phyloP scores from a whole-genome alignment of 306 rosid genomes.

The Phaseolus lunatus region DNA sequence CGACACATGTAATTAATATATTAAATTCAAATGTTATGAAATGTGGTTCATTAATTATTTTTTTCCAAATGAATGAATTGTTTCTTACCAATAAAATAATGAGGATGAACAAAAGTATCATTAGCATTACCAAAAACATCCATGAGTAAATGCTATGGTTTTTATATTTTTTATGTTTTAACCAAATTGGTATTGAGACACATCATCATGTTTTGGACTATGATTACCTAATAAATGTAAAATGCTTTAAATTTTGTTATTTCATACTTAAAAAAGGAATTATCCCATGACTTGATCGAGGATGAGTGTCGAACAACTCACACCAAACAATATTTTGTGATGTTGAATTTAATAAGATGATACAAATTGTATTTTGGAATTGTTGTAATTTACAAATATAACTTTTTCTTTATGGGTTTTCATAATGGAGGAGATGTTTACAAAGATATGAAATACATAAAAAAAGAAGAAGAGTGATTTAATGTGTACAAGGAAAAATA shows the following conservation, averaged over 20 bases:
- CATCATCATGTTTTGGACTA: neutral
- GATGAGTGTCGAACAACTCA: no score
- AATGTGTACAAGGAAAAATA: no score
- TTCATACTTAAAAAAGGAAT: no score
- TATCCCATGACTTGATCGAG: no score
- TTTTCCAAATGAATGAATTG: conserved; percentile 1
- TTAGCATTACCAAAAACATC: conserved; percentile 25
- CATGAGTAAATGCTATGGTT: neutral
- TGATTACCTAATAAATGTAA: no score
- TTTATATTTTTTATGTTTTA: no score
- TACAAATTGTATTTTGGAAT: neutral
- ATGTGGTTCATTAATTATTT: neutral
- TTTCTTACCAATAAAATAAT: neutral
- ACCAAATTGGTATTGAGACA: no score
- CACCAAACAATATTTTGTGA: neutral
- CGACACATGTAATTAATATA: neutral
- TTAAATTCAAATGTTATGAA: neutral
- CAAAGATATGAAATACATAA: neutral
- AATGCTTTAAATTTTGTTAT: no score
- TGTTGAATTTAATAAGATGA: neutral
- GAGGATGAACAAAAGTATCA: neutral
- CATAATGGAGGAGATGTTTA: neutral
- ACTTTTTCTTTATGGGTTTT: neutral
- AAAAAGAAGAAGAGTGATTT: conserved; percentile 20
- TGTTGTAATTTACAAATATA: neutral